These are phyloP conservation scores for Globisporangium acanthophoron DNA, from an alignment of 352 stramenopile genomes.

Conservation along the genomic window DNA sequence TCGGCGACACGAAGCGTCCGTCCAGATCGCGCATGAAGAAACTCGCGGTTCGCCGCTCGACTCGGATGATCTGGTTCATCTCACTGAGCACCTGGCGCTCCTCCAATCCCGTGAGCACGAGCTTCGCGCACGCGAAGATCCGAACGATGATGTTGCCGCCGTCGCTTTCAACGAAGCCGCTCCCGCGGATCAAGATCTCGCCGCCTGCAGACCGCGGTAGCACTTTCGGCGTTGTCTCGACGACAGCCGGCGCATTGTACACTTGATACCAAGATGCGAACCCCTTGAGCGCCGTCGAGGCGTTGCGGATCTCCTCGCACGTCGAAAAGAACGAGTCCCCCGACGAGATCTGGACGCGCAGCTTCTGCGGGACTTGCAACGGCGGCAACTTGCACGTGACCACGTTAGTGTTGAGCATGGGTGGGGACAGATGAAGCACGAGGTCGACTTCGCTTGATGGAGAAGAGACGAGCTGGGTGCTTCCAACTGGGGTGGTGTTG, in stretches of 20 bases:
- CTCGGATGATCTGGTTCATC: slow-evolving; percentile 25
- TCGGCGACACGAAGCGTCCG: slow-evolving; percentile 31
- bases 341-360: slow-evolving; percentile 60
- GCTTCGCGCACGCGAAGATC: slow-evolving; percentile 39
- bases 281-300: background rate
- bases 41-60: slow-evolving; percentile 21
- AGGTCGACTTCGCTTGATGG: slow-evolving; percentile 41
- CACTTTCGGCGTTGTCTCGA: slow-evolving; percentile 34
- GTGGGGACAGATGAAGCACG: slow-evolving; percentile 53
- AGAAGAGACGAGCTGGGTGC: background rate
- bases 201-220: slow-evolving; percentile 52
- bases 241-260: slow-evolving; percentile 40
- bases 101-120: slow-evolving; percentile 19
- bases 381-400: slow-evolving; percentile 28
- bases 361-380: slow-evolving; percentile 23
- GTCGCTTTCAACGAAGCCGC: slow-evolving; percentile 35
- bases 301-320: slow-evolving; percentile 12
- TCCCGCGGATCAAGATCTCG: slow-evolving; percentile 37
- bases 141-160: slow-evolving; percentile 27
- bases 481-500: background rate
- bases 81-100: slow-evolving; percentile 22
- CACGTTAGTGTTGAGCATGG: slow-evolving; percentile 36
- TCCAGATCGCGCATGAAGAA: slow-evolving; percentile 48
- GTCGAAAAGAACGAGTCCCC: slow-evolving; percentile 49
- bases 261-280: slow-evolving; percentile 26